Evolutionary conservation across 805 yeast species (phyloP), one percentile per base, ranked within the genome.

Genomic region (Wickerhamiella qilinensis): DNA sequence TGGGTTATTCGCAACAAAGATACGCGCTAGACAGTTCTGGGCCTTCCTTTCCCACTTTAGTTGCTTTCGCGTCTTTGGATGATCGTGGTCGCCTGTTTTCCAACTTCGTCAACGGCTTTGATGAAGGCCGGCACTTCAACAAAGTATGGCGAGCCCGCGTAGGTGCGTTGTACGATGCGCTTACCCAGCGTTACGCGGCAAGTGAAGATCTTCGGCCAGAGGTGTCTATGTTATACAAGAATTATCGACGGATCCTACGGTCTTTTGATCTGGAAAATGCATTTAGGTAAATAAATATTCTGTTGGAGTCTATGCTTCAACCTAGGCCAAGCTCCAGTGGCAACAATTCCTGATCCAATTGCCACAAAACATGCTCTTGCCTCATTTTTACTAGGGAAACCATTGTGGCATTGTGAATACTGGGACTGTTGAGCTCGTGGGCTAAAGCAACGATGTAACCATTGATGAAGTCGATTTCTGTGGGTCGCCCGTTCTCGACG

Each of bases 391-490:
- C 68, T 54, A 78, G 55, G 6, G 56, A 49, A 19, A 58, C 50
- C 31, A 78, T 49, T 42, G 69, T 58, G 22, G 51, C 50, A 52
- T 77, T 77, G 35, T 11, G 20, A 6, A 6, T 19, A n/a, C 15
- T n/a, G n/a, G 17, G 4, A 24, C 8, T 4, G 8, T 20, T 7
- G 4, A 14, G 12, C 4, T 19, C 16, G 8, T 12, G 17, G 25
- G 25, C 35, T 4, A 20, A 25, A 4, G 12, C 12, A 7, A 5
- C 4, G 17, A 86, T 65, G 51, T 74, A 83, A 1, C 96, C 96
- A 53, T 86, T 91, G 42, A 88, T 76, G 53, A 70, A 79, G 43
- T 77, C 80, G 17, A 88, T 71, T 53, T 88, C 98, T 0, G 91
- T 81, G 14, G 64, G 67, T 71, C 67, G 42, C 54, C 63, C 56